Evolutionary conservation across 768 basidiomycete genomes (phyloP).

Genomic region (Lentinula edodes): DNA sequence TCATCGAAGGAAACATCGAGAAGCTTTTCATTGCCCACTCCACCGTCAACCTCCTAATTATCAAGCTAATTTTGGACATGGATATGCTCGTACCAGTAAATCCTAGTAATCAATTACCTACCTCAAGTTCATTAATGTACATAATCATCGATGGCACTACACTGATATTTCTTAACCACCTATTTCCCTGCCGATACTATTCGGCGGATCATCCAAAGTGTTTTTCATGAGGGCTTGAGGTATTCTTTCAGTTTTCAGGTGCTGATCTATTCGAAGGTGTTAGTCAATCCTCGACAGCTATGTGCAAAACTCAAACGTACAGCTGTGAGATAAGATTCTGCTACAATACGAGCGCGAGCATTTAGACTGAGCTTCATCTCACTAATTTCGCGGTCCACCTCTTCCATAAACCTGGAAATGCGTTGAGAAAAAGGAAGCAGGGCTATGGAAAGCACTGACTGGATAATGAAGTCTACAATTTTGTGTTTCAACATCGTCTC

Average conservation of each 20-base stretch:
- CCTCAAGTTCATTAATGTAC: too few species aligned
- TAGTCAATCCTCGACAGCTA: neutral
- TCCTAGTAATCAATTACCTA: too few species aligned
- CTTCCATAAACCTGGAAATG: conserved; percentile 84
- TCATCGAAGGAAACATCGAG: neutral
- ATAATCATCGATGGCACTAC: too few species aligned
- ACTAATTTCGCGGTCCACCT: conserved; percentile 98
- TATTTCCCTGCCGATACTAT: too few species aligned
- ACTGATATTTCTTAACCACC: too few species aligned
- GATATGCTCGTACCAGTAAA: too few species aligned
- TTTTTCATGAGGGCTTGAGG: neutral
- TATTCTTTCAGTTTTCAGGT: neutral
- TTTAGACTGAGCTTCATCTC: conserved; percentile 99
- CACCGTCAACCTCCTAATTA: too few species aligned
- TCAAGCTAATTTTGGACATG: too few species aligned
- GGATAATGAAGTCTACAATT: conserved; percentile 99
- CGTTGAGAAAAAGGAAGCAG: conserved; percentile 1
- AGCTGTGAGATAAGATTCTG: conserved; percentile 92
- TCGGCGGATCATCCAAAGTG: neutral
- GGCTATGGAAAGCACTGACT: conserved; percentile 44
- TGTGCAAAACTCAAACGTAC: conserved; percentile 39
- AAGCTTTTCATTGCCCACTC: too few species aligned
- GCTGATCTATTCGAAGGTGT: neutral
- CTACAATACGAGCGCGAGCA: conserved; percentile 93
- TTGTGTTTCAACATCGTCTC: conserved; percentile 99